Conservation (phyloP, 2,329 filamentous ascomycete genomes). For the Teratosphaeria epicoccoides region DNA sequence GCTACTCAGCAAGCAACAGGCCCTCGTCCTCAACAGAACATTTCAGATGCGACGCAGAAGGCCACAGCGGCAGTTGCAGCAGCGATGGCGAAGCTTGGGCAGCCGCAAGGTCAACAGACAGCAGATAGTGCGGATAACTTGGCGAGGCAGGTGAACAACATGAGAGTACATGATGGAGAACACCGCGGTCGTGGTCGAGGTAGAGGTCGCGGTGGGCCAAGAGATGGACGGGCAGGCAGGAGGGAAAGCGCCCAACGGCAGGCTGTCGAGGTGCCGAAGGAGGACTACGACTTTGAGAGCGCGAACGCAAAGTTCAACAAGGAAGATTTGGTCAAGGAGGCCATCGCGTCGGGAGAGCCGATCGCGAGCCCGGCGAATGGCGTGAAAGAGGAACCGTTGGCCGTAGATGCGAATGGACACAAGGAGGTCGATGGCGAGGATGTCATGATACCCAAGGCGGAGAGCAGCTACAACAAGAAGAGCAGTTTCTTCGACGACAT, state of each 20-base stretch:
- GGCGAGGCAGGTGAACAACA: slow-evolving; percentile 64
- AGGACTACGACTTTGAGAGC: slow-evolving; percentile 84
- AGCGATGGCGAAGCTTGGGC: slow-evolving; percentile 61
- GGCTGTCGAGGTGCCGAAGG: slow-evolving; percentile 71
- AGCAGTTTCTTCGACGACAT: slow-evolving; percentile 98
- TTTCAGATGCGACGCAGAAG: slow-evolving; percentile 53
- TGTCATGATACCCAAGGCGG: slow-evolving; percentile 36
- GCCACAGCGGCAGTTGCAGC: slow-evolving; percentile 69
- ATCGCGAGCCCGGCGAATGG: slow-evolving; percentile 31
- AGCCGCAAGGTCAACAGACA: slow-evolving; percentile 1
- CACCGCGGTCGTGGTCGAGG: slow-evolving; percentile 36
- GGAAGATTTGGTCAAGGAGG: slow-evolving; percentile 78
- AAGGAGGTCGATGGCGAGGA: slow-evolving; percentile 21
- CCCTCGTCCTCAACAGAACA: slow-evolving; percentile 10
- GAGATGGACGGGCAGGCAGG: slow-evolving; percentile 28
- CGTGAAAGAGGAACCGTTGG: slow-evolving; percentile 13
- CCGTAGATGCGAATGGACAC: slow-evolving; percentile 20
- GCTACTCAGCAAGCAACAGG: not conserved
- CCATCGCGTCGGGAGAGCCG: slow-evolving; percentile 67
- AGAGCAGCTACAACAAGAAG: slow-evolving; percentile 69
- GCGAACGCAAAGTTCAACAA: slow-evolving; percentile 86
- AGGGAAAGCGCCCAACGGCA: slow-evolving; percentile 29
- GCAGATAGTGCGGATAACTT: slow-evolving; percentile 51
- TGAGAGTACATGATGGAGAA: slow-evolving; percentile 41
- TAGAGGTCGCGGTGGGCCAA: slow-evolving; percentile 24